Evolutionary conservation across 1,284 basidiomycete genomes (phyloP).

Genomic region (Microbotryum violaceum): DNA sequence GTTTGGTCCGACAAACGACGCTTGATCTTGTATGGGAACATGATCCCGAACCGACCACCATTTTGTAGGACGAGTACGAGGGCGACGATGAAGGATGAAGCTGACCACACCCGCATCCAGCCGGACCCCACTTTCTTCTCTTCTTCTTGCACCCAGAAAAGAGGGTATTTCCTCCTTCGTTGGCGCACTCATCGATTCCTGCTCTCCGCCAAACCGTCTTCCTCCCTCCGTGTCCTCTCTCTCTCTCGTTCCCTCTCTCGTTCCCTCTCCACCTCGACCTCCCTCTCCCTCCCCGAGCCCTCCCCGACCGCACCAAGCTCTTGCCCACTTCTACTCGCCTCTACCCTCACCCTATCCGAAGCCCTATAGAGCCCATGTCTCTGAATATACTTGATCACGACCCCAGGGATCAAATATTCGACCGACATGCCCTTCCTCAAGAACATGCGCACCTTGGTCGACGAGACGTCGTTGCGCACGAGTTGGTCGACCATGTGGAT

Average conservation of each 20-base stretch:
- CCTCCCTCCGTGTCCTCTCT: constrained; percentile 7
- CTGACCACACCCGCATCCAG: too few relatives aligned
- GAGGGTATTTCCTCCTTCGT: too few relatives aligned
- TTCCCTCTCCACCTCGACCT: constrained; percentile 2
- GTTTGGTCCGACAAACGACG: too few relatives aligned
- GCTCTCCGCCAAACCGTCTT: background rate
- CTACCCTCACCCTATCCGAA: background rate
- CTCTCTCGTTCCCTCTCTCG: constrained; percentile 6
- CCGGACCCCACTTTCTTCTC: too few relatives aligned
- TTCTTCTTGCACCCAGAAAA: too few relatives aligned
- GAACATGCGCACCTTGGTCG: constrained; percentile 85
- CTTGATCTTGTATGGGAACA: too few relatives aligned
- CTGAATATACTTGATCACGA: constrained; percentile 93
- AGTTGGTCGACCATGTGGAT: constrained; percentile 91
- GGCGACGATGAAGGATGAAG: too few relatives aligned
- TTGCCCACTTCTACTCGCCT: constrained; percentile 4
- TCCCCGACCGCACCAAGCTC: background rate
- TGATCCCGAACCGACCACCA: too few relatives aligned
- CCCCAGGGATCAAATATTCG: constrained; percentile 80
- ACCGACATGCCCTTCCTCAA: constrained; percentile 87
- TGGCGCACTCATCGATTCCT: background rate
- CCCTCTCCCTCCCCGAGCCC: background rate
- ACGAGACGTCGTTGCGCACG: constrained; percentile 97
- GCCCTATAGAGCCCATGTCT: constrained; percentile 51
- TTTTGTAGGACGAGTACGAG: too few relatives aligned